phyloP scores from a whole-genome alignment of 2,329 filamentous ascomycete species.

The Neopestalotiopsis rosae region DNA sequence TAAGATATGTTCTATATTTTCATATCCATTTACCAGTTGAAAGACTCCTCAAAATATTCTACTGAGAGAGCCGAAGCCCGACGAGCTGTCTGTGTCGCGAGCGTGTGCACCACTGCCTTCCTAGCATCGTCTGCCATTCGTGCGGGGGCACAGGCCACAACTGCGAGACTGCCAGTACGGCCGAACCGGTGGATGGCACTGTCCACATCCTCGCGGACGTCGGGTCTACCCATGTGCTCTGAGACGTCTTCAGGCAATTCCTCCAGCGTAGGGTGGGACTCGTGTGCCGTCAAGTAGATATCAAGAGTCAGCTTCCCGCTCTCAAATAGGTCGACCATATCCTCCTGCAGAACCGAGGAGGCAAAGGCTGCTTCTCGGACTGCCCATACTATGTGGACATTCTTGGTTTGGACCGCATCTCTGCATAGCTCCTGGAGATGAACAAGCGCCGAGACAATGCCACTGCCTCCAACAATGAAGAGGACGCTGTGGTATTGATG shows the following conservation, averaged over 20 bases:
- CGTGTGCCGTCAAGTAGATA: conserved; percentile 40
- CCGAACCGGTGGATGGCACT: conserved; percentile 27
- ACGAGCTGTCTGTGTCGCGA: conserved; percentile 29
- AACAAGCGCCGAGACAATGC: conserved; percentile 48
- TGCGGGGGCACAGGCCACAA: conserved; percentile 51
- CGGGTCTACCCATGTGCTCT: conserved; percentile 36
- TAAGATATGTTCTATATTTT: too few relatives aligned
- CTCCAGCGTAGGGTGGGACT: not conserved
- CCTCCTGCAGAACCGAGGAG: conserved; percentile 37
- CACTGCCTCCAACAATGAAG: conserved; percentile 52
- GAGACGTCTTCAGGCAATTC: conserved; percentile 24
- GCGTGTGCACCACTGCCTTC: conserved; percentile 37
- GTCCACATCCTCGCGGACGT: conserved; percentile 38
- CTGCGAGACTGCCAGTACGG: conserved; percentile 38
- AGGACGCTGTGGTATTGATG: conserved; percentile 44
- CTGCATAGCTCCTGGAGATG: conserved; percentile 39
- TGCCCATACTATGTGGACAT: conserved; percentile 48
- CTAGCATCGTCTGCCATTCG: conserved; percentile 51
- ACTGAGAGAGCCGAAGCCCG: conserved; percentile 23
- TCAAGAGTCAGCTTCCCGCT: conserved; percentile 39
- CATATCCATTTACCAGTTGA: conserved; percentile 41
- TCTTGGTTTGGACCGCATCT: conserved; percentile 22
- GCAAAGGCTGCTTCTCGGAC: conserved; percentile 46
- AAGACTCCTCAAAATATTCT: conserved; percentile 51
- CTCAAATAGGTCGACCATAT: conserved; percentile 37